Percentiles rank a stretch among this genome's conserved stretches.
These are phyloP conservation scores for Eucalyptus regnans DNA, from an alignment of 345 rosid genomes.

Conservation along the genomic window DNA sequence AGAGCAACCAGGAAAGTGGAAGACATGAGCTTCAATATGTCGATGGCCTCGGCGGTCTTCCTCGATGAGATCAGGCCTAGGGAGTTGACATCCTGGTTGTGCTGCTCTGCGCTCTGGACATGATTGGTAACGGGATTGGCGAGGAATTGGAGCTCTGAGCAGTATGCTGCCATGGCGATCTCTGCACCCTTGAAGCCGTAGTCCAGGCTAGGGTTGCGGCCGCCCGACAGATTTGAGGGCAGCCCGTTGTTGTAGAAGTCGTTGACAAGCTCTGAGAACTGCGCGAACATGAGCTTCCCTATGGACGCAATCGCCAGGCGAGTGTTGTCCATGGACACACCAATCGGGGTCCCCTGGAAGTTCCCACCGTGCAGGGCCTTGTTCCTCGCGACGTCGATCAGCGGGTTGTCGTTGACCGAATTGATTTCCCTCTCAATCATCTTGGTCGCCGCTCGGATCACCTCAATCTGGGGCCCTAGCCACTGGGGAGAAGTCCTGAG, in stretches of 20 bases:
- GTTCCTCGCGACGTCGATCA: slow-evolving; percentile 10
- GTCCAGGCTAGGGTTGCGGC: slow-evolving; percentile 17
- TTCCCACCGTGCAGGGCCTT: slow-evolving; percentile 20
- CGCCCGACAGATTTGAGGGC: slow-evolving; percentile 18
- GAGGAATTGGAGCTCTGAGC: slow-evolving; percentile 19
- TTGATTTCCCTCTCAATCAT: slow-evolving; percentile 20
- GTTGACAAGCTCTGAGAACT: slow-evolving; percentile 18
- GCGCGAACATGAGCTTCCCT: slow-evolving; percentile 7
- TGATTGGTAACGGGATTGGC: slow-evolving; percentile 23
- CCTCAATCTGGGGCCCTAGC: slow-evolving; percentile 12
- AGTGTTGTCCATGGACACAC: slow-evolving; percentile 18
- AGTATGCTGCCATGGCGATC: slow-evolving; percentile 19
- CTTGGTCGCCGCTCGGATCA: slow-evolving; percentile 6
- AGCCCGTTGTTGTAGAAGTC: slow-evolving; percentile 23
- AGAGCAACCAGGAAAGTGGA: slow-evolving; percentile 10
- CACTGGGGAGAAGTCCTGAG: slow-evolving; percentile 10
- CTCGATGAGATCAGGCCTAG: slow-evolving; percentile 11
- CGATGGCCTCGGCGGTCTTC: slow-evolving; percentile 12
- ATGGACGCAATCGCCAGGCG: slow-evolving; percentile 11
- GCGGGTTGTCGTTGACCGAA: slow-evolving; percentile 6
- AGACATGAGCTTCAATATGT: slow-evolving; percentile 16
- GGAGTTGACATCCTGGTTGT: slow-evolving; percentile 23
- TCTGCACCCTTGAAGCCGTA: slow-evolving; percentile 25
- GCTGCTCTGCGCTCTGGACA: slow-evolving; percentile 21
- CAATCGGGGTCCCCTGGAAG: slow-evolving; percentile 26